phyloP scores from a whole-genome alignment of 164 flowering plant species.

The Stephania cephalantha region DNA sequence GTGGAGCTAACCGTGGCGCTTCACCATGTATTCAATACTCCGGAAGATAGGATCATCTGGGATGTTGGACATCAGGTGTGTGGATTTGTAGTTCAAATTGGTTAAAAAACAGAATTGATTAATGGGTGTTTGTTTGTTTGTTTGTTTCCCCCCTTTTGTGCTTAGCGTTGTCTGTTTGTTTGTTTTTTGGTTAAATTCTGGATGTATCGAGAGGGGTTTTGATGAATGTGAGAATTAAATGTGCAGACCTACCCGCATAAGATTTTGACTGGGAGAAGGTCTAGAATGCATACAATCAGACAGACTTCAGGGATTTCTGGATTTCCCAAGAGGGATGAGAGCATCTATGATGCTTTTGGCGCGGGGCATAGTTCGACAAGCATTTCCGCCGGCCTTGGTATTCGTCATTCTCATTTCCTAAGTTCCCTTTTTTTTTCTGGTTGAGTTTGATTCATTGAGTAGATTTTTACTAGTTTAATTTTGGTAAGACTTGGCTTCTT shows the following conservation, averaged over 20 bases:
- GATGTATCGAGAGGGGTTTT: background rate
- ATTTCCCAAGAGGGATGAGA: constrained; percentile 89
- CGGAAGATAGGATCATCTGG: constrained; percentile 90
- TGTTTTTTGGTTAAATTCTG: background rate
- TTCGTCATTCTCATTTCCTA: background rate
- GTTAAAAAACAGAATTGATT: background rate
- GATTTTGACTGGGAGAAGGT: constrained; percentile 85
- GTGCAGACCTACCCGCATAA: constrained; percentile 88
- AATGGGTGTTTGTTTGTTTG: background rate
- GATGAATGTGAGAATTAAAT: background rate
- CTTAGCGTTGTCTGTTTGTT: background rate
- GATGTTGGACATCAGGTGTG: constrained; percentile 95
- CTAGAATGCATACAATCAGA: constrained; percentile 74
- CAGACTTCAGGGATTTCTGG: constrained; percentile 83
- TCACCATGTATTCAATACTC: constrained; percentile 83
- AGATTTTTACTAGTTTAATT: background rate
- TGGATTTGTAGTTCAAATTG: background rate
- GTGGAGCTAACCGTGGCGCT: constrained; percentile 83
- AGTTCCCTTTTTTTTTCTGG: background rate
- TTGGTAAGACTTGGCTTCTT: background rate
- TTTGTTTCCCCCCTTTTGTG: background rate
- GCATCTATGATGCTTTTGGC: constrained; percentile 85
- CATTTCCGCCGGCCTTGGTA: constrained; percentile 96
- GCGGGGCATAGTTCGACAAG: constrained; percentile 96
- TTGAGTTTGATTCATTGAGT: background rate